Percentiles rank a stretch among this genome's conserved stretches.
These are phyloP conservation scores for Trichophyton rubrum DNA, from an alignment of 2,329 filamentous ascomycete species.

Conservation along the genomic window DNA sequence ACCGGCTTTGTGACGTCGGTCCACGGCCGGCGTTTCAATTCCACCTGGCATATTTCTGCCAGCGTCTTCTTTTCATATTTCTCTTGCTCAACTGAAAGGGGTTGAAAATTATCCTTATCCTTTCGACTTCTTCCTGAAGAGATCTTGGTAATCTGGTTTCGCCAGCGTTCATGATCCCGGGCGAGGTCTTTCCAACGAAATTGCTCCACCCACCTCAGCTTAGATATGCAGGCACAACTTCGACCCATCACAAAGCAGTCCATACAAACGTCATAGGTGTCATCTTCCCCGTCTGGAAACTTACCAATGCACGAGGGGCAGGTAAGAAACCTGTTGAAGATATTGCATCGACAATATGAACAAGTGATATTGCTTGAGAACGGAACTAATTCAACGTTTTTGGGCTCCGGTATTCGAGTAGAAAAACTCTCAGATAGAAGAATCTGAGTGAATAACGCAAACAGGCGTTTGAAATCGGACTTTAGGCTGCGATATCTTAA, in stretches of 20 bases:
- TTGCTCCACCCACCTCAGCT: constrained; percentile 82
- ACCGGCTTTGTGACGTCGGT: constrained; percentile 60
- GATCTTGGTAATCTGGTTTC: constrained; percentile 61
- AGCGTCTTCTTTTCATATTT: constrained; percentile 62
- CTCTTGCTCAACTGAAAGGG: constrained; percentile 55
- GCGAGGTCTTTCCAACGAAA: constrained; percentile 72
- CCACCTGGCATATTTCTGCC: constrained; percentile 88
- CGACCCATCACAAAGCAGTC: constrained; percentile 97
- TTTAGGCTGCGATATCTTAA: constrained; percentile 57
- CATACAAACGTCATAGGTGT: constrained; percentile 94
- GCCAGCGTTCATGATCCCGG: constrained; percentile 70
- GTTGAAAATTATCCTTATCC: constrained; percentile 33
- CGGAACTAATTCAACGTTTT: constrained; percentile 58
- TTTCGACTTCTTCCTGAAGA: constrained; percentile 55
- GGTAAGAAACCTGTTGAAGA: constrained; percentile 92
- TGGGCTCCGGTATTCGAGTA: constrained; percentile 48
- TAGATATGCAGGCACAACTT: constrained; percentile 78
- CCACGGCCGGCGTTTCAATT: constrained; percentile 66
- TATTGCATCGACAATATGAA: constrained; percentile 88
- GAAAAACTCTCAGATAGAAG: constrained; percentile 78
- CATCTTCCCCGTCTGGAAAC: constrained; percentile 55
- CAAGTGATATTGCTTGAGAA: constrained; percentile 91
- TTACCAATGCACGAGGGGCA: constrained; percentile 70
- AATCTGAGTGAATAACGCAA: constrained; percentile 64
- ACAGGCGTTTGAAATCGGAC: constrained; percentile 70